Base-by-base conservation (phyloP, 768 basidiomycete species). In the Chlorophyllum brunneum region DNA sequence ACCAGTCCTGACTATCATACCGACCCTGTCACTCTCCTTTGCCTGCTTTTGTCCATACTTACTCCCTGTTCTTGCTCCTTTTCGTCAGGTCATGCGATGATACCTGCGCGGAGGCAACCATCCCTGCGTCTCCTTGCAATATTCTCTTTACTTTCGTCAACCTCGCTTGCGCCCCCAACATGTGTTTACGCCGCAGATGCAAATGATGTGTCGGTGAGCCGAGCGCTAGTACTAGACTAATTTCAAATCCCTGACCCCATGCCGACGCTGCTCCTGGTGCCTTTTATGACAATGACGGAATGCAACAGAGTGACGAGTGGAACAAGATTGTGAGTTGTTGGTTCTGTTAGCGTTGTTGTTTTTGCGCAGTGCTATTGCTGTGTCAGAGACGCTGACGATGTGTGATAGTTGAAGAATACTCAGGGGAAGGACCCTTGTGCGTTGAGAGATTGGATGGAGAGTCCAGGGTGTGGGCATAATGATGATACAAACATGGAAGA, bases 1-100 rank as follows among this genome's bases (percentile, higher is more conserved):
- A n/a, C 23, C 22, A 5, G 13, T 27, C 27, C 24, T n/a, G n/a
- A n/a, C n/a, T 40, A 40, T 40, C 13, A 23, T 20, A 23, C 20
- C 49, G 29, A 41, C 49, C 49, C 40, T 51, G 49, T n/a, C 29
- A 18, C 34, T 6, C 13, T 16, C n/a, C n/a, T 27, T 26, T 3
- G 41, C 18, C 16, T 9, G 11, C 15, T 30, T 37, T 29, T 20
- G 29, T 40, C 26, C 29, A 49, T 26, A 18, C 27, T 30, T 11
- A 2, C 20, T 39, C 18, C 26, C n/a, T 16, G 6, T 24, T 26
- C 24, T 16, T 40, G 5, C 47, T 18, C 15, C 38, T 29, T 31
- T n/a, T 22, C 7, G 16, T 10, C 30, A 4, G 47, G 38, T 24
- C 39, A 51, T 51, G 39, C 49, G 22, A 51, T 51, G 49, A 51